Percentiles rank a stretch among this genome's conserved stretches.
phyloP scores from a whole-genome alignment of 768 basidiomycete genomes.

The Lentinula boryana region DNA sequence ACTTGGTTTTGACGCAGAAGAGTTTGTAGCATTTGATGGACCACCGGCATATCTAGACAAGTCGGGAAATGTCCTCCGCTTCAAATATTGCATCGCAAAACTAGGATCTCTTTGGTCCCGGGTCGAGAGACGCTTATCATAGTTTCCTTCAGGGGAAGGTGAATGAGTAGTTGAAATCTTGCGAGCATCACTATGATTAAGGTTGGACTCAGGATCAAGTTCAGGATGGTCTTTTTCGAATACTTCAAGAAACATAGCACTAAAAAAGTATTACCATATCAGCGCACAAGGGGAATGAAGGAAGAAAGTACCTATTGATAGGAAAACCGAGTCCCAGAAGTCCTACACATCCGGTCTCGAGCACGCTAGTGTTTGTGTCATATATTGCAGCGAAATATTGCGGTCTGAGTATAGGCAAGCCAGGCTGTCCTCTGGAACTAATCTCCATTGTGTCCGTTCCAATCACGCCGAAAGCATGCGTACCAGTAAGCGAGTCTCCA shows the following conservation, averaged over 20 bases:
- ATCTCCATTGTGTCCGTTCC: slow-evolving; percentile 54
- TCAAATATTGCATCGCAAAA: slow-evolving; percentile 10
- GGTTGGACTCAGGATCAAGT: neutral
- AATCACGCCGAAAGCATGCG: slow-evolving; percentile 58
- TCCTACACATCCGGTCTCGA: slow-evolving; percentile 51
- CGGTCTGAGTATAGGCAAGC: slow-evolving; percentile 6
- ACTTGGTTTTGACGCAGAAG: neutral
- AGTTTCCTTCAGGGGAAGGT: neutral
- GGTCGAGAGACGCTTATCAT: neutral
- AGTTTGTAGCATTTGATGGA: neutral
- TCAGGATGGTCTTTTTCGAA: neutral
- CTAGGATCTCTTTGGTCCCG: neutral
- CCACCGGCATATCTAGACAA: slow-evolving; percentile 12
- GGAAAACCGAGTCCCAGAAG: slow-evolving; percentile 78
- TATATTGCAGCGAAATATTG: slow-evolving; percentile 67
- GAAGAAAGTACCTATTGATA: slow-evolving; percentile 46
- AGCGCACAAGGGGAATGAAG: neutral
- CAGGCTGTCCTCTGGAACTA: slow-evolving; percentile 40
- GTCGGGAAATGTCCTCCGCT: slow-evolving; percentile 22
- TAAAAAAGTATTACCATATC: neutral
- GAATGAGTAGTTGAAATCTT: neutral
- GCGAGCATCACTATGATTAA: neutral
- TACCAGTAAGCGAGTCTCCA: slow-evolving; percentile 69
- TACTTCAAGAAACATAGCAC: neutral
- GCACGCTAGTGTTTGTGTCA: slow-evolving; percentile 59